Evolutionary conservation across 768 basidiomycete species (phyloP), one percentile per base, ranked within the genome.

Genomic region (Rubroboletus satanas): DNA sequence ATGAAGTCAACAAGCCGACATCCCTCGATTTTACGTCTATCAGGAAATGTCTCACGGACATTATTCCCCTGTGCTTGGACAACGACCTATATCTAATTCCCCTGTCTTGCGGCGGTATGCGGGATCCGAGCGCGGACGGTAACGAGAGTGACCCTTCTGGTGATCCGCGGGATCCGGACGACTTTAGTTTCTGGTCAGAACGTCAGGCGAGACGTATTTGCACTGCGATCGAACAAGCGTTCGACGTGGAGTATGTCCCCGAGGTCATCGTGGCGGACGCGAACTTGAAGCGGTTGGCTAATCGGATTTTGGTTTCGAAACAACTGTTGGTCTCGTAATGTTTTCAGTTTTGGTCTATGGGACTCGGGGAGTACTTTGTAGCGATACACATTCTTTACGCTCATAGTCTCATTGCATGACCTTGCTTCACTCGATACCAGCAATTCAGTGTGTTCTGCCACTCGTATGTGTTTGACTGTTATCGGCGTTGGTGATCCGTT

Each of bases 191-290:
- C 74, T 96, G 94, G 92, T 87, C 87, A 2, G 87, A 89, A 62
- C 75, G 77, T 41, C 96, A 99, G 70, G 97, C 96, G 52, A 88
- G 86, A 72, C 83, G 92, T 51, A 98, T 99, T 61, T 88, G 87
- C 49, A 73, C 75, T 18, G 86, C 84, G 28, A 84, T 96, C 54
- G 75, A 89, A 61, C 83, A 91, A 68, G 82, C 87, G 31, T 98
- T 97, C 71, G 83, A 79, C 26, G 88, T 98, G 38, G 95, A 98
- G 65, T 87, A 93, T 67, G 87, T 85, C 9, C 82, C 85, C 23
- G 92, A 96, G 65, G 93, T 99, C 36, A 79, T 99, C 46, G 78
- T 98, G 45, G 96, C 93, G 3, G 93, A 97, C 64, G 94, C 97
- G 28, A 98, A 98, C 71, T 70, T 98, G 65, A 82, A 84, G n/a